Percentiles rank a stretch among this genome's conserved stretches.
Conservation (phyloP, 164 flowering plant species). For the Chimonanthus praecox region DNA sequence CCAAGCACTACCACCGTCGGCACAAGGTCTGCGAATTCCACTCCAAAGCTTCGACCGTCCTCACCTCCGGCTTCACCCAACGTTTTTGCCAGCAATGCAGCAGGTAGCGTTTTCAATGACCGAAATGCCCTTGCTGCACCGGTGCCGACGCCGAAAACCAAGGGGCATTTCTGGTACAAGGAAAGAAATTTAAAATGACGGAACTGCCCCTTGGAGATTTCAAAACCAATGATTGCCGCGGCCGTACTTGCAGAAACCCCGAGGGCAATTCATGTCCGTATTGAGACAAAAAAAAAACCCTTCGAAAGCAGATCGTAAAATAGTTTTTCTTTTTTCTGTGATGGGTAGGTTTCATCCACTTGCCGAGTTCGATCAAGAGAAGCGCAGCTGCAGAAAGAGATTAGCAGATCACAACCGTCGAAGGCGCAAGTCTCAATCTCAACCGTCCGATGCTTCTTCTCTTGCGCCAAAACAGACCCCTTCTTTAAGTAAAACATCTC, state of each 20-base stretch:
- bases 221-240: slow-evolving; percentile 26
- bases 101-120: slow-evolving; percentile 51
- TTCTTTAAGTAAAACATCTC: slow-evolving; percentile 13
- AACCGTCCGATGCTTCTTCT: slow-evolving; percentile 20
- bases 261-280: slow-evolving; percentile 32
- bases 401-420: slow-evolving; percentile 69
- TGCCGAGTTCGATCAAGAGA: slow-evolving; percentile 60
- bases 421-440: slow-evolving; percentile 43
- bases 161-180: not conserved
- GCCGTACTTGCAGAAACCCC: slow-evolving; percentile 45
- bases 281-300: not conserved
- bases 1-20: slow-evolving; percentile 90
- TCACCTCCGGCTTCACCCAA: slow-evolving; percentile 74
- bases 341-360: slow-evolving; percentile 63
- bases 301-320: not conserved
- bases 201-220: slow-evolving; percentile 18
- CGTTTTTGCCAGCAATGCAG: slow-evolving; percentile 99
- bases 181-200: slow-evolving; percentile 13
- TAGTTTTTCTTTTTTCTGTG: slow-evolving; percentile 42
- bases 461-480: slow-evolving; percentile 22
- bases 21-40: slow-evolving; percentile 97
- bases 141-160: not conserved
- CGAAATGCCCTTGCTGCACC: slow-evolving; percentile 13
- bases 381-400: slow-evolving; percentile 73
- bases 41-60: slow-evolving; percentile 81